A percentile compares a stretch with the other conserved stretches of the same genome.
Evolutionary conservation across 306 rosid species (phyloP).

Genomic region (Vigna nakashimae): DNA sequence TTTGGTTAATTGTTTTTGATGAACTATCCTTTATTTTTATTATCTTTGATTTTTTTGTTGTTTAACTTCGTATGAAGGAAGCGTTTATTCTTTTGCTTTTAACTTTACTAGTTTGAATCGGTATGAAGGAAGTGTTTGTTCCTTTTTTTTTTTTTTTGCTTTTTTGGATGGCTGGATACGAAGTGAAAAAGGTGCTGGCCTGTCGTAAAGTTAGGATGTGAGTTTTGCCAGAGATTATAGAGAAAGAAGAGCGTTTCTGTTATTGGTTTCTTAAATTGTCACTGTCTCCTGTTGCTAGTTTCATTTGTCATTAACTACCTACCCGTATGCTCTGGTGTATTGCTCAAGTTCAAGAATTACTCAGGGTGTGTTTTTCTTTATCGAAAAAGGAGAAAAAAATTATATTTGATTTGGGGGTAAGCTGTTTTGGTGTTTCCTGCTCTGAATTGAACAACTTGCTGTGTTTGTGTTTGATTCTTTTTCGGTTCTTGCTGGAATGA

Average conservation of each 20-base stretch:
- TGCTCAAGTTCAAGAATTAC: constrained; percentile 16
- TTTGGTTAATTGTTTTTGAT: neutral
- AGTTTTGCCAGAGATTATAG: constrained; percentile 8
- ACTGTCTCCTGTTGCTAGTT: constrained; percentile 8
- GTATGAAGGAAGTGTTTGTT: constrained; percentile 14
- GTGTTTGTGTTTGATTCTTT: too few relatives aligned
- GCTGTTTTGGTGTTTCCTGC: constrained; percentile 29
- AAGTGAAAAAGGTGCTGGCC: neutral
- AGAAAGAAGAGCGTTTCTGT: neutral
- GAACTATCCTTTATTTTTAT: neutral
- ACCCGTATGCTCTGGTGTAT: constrained; percentile 24
- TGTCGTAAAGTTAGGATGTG: neutral
- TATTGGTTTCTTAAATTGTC: constrained; percentile 18
- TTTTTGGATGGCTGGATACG: constrained; percentile 12
- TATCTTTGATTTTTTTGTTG: neutral
- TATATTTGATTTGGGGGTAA: neutral
- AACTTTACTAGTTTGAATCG: constrained; percentile 8
- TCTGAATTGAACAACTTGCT: neutral
- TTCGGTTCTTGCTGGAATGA: constrained; percentile 3
- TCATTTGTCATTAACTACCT: constrained; percentile 28
- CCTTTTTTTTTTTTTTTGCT: neutral
- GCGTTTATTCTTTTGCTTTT: neutral
- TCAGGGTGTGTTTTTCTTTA: constrained; percentile 14
- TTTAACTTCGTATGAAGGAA: neutral
- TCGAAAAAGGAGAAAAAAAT: neutral